Conservation (phyloP, 352 stramenopile genomes). For the Globisporangium ultimum region DNA sequence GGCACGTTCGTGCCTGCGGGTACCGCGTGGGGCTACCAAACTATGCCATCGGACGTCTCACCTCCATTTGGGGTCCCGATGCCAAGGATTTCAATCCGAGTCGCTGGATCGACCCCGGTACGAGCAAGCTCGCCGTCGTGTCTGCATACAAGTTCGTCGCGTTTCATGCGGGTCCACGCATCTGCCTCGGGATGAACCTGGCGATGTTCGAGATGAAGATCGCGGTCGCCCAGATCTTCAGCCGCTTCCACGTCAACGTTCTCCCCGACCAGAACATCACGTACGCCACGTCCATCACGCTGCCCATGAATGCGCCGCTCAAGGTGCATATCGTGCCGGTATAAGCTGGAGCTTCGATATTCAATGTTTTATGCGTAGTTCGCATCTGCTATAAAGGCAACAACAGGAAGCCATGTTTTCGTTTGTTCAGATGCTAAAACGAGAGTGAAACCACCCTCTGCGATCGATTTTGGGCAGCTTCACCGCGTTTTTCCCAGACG, state of each 20-base stretch:
- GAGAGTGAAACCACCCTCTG: background rate
- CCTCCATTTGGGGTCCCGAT: slow-evolving; percentile 59
- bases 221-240: slow-evolving; percentile 26
- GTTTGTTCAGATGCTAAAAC: background rate
- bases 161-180: background rate
- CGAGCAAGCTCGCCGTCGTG: slow-evolving; percentile 17
- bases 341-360: background rate
- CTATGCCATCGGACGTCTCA: slow-evolving; percentile 48
- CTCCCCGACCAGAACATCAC: slow-evolving; percentile 11
- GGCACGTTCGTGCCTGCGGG: slow-evolving; percentile 55
- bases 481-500: too few relatives aligned
- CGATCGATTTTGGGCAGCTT: too few relatives aligned
- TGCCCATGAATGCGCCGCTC: slow-evolving; percentile 15
- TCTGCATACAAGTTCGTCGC: too few relatives aligned
- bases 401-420: background rate
- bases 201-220: slow-evolving; percentile 51
- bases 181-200: too few relatives aligned
- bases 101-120: slow-evolving; percentile 47
- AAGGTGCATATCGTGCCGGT: background rate
- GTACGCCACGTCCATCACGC: slow-evolving; percentile 20
- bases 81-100: slow-evolving; percentile 40
- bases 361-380: background rate
- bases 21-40: slow-evolving; percentile 39
- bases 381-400: too few relatives aligned
- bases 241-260: slow-evolving; percentile 27